These are phyloP conservation scores for Bruguiera hainesii DNA, from an alignment of 441 rosid species.

Conservation along the genomic window DNA sequence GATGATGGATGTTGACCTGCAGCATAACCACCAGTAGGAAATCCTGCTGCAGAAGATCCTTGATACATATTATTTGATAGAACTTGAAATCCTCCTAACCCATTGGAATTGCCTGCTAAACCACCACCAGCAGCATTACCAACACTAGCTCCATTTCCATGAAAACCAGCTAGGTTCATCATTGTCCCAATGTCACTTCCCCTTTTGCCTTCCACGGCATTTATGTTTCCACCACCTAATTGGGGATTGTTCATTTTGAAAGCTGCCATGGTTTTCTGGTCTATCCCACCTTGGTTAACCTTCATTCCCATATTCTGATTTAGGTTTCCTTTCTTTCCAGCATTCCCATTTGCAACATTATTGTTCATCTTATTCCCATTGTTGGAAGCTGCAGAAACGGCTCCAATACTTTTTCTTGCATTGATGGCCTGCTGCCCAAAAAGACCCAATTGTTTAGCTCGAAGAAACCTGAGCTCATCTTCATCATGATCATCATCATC, in stretches of 20 bases:
- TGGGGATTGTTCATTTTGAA: constrained; percentile 44
- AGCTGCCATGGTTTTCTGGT: constrained; percentile 46
- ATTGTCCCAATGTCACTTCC: constrained; percentile 44
- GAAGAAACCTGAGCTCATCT: constrained; percentile 38
- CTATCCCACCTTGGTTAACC: constrained; percentile 30
- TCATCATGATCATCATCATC: constrained; percentile 37
- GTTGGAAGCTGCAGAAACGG: constrained; percentile 19
- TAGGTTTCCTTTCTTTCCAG: constrained; percentile 51
- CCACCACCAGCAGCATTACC: constrained; percentile 13
- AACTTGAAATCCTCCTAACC: constrained; percentile 28
- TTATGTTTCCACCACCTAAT: constrained; percentile 25
- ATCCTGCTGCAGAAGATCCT: constrained; percentile 24
- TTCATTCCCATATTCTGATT: constrained; percentile 45
- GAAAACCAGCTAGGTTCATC: constrained; percentile 50
- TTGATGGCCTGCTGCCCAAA: constrained; percentile 41
- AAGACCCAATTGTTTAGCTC: constrained; percentile 32
- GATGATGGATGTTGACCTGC: constrained; percentile 33
- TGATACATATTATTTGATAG: constrained; percentile 35
- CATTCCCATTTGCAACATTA: constrained; percentile 33
- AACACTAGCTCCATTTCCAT: constrained; percentile 26
- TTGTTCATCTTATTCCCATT: constrained; percentile 30
- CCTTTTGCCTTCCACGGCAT: constrained; percentile 30
- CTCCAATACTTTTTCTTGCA: constrained; percentile 44
- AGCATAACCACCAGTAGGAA: constrained; percentile 24
- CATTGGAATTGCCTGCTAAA: constrained; percentile 29